Base-by-base conservation (phyloP, 2,329 filamentous ascomycete genomes). In the Cercospora sesami region DNA sequence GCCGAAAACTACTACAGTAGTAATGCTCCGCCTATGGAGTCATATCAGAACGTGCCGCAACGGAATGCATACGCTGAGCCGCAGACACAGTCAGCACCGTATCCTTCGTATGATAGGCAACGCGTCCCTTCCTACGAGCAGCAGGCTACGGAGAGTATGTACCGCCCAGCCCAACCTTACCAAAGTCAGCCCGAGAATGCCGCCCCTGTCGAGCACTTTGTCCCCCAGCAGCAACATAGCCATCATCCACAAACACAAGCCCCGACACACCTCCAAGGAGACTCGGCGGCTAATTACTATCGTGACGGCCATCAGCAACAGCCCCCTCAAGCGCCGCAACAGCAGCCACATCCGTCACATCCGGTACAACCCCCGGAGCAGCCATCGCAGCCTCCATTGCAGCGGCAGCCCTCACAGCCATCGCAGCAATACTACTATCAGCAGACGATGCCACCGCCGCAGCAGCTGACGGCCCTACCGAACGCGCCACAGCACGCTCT, bases 1-100 rank as follows among this genome's bases (percentile, higher is more conserved):
- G 88, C 89, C 9, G 94, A 97, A 77, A 94, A 85, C 79, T 97
- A 91, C 78, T 97, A 97, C 78, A 91, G 88, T 14, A 87, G 88
- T 39, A 90, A 89, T 72, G 82, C 86, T 51, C 82, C 79, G 60
- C 78, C 79, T 71, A 75, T 80, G 79, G 81, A 84, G 8, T 76
- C 83, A 5, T 86, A 86, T 70, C 53, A 58, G 4, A 12, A 58
- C 16, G 16, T 33, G 7, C 12, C 62, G 12, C 62, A 64, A 21
- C 45, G 30, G 12, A n/a, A 28, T 21, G 80, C 65, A 9, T 62
- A 64, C 14, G 66, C 78, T 10, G 77, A 82, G 57, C 82, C 84
- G 10, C 86, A 86, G 63, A 63, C 66, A 67, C 71, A 74, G 55
- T 70, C 75, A 33, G 76, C 77, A 8, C 76, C 78, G 18, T 80